These are phyloP conservation scores for Suillus bovinus DNA, from an alignment of 768 basidiomycete genomes.

Conservation along the genomic window DNA sequence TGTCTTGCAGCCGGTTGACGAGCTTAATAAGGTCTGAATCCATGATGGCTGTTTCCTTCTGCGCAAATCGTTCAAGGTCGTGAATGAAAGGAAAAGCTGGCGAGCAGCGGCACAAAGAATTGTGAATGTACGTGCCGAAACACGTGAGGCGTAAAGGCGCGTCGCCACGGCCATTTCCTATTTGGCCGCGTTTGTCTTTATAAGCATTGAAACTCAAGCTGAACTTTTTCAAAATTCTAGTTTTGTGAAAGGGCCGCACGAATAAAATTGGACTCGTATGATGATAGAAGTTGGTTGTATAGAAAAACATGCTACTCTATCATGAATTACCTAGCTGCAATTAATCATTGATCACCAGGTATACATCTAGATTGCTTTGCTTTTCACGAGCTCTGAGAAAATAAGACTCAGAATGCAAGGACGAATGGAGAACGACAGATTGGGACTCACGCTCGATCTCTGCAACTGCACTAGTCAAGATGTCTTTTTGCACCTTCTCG, in stretches of 20 bases:
- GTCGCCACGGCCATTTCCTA: slow-evolving; percentile 28
- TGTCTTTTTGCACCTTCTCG: slow-evolving; percentile 86
- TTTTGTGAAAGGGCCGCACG: slow-evolving; percentile 8
- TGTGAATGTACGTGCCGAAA: slow-evolving; percentile 13
- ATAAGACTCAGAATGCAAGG: not conserved
- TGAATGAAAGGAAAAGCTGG: not conserved
- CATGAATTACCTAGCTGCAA: slow-evolving; percentile 27
- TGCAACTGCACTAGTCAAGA: slow-evolving; percentile 73
- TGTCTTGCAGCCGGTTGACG: slow-evolving; percentile 94
- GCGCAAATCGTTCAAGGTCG: not conserved
- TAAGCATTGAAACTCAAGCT: slow-evolving; percentile 9
- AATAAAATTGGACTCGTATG: not conserved
- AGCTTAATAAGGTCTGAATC: slow-evolving; percentile 93
- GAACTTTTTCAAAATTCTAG: not conserved
- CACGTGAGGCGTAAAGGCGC: slow-evolving; percentile 26
- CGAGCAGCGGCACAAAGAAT: not conserved
- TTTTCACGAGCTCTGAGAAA: slow-evolving; percentile 81
- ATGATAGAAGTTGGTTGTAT: slow-evolving; percentile 13
- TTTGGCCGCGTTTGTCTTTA: slow-evolving; percentile 25
- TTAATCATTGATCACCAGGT: not conserved
- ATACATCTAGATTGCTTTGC: slow-evolving; percentile 77
- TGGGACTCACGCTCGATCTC: slow-evolving; percentile 88
- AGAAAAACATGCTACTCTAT: slow-evolving; percentile 19
- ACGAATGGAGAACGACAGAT: not conserved
- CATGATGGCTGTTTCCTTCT: slow-evolving; percentile 48